A percentile compares a stretch with the other conserved stretches of the same genome.
phyloP scores from a whole-genome alignment of 1,139 yeast species.

The Hansenula sp. region DNA sequence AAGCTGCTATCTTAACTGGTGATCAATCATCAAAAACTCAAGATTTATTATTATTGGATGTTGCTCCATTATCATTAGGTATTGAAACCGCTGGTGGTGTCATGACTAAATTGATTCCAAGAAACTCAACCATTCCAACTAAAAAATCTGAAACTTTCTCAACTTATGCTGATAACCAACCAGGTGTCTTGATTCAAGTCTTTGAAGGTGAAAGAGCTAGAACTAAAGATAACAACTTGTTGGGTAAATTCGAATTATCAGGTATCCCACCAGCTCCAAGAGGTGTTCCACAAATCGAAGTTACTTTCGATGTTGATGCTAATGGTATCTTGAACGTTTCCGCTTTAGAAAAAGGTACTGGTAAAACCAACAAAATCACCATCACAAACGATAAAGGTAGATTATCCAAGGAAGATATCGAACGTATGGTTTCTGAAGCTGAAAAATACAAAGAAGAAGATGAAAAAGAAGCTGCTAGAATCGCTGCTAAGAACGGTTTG shows the following conservation, averaged over 20 bases:
- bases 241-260: conserved; percentile 87
- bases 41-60: conserved; percentile 81
- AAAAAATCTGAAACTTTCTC: conserved; percentile 89
- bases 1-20: conserved; percentile 91
- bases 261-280: conserved; percentile 96
- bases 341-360: conserved; percentile 88
- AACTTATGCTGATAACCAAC: conserved; percentile 90
- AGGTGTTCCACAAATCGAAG: conserved; percentile 95
- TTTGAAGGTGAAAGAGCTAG: conserved; percentile 93
- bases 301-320: conserved; percentile 87
- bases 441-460: conserved; percentile 83
- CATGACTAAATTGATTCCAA: conserved; percentile 85
- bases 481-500: conserved; percentile 82
- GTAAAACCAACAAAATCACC: conserved; percentile 76
- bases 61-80: conserved; percentile 84
- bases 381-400: conserved; percentile 95
- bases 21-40: conserved; percentile 58
- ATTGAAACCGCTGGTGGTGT: conserved; percentile 96
- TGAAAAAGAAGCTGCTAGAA: conserved; percentile 76
- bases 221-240: conserved; percentile 90
- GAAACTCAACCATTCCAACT: conserved; percentile 90
- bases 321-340: conserved; percentile 92
- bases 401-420: conserved; percentile 90
- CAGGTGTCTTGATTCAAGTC: conserved; percentile 90
- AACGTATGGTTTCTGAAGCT: conserved; percentile 92